These are phyloP conservation scores for Fusarium nurragi DNA, from an alignment of 2,329 filamentous ascomycete genomes.

Conservation along the genomic window DNA sequence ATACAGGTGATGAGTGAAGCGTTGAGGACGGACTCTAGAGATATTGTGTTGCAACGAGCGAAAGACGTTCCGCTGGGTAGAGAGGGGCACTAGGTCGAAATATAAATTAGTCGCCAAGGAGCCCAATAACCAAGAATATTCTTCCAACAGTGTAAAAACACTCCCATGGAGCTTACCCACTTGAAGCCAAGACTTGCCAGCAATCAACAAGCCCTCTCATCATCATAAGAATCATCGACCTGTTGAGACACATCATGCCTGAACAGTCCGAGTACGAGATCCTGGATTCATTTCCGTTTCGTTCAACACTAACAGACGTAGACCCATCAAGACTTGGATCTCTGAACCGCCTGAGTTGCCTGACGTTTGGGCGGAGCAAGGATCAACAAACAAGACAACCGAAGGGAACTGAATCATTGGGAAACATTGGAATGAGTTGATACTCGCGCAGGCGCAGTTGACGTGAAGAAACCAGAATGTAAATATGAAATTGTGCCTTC, in stretches of 20 bases:
- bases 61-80: conserved; percentile 8
- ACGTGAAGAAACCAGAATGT: conserved; percentile 19
- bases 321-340: conserved; percentile 14
- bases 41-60: conserved; percentile 12
- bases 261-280: neutral
- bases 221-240: neutral
- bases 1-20: conserved; percentile 29
- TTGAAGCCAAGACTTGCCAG: neutral
- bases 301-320: conserved; percentile 10
- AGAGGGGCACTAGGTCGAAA: conserved; percentile 6
- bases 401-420: neutral
- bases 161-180: neutral
- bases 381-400: neutral
- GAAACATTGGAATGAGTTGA: conserved; percentile 12
- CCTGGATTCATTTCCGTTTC: neutral
- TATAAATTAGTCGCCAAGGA: conserved; percentile 24
- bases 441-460: conserved; percentile 35
- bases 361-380: conserved; percentile 26
- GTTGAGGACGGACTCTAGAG: conserved; percentile 13
- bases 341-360: conserved; percentile 7
- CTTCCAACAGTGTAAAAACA: neutral
- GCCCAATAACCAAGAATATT: neutral
- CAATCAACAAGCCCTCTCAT: neutral
- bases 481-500: conserved; percentile 1
- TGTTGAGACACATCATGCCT: conserved; percentile 18